Evolutionary conservation across 495 filamentous ascomycete genomes (phyloP), one percentile per base, ranked within the genome.

Genomic region (Chaetomidium leptoderma): DNA sequence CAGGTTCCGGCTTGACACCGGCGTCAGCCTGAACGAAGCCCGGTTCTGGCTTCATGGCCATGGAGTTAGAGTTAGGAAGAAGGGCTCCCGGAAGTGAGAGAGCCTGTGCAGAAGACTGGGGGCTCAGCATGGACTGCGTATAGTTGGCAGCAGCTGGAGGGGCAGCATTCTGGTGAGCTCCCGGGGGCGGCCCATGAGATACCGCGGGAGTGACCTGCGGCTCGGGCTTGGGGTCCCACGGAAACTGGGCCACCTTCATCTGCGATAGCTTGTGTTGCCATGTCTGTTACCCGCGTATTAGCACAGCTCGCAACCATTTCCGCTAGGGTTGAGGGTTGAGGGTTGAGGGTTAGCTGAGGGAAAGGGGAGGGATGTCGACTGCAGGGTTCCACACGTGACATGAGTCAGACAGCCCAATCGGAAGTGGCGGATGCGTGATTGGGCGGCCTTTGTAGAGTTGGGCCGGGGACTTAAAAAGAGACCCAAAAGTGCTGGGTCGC

Each of bases 251-350:
- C 59, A 96, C 82, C 45, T 86, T 81, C 46, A 91, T 81, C 62
- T 84, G 82, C 0, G 92, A 86, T 21, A 97, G 83, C 74, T 91
- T 95, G 55, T 81, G 78, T 73, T 97, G 92, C 95, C 95, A 99
- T 73, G 80, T 87, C 93, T 98, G 66, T 62, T 30, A 59, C 35
- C n/a, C 11, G 36, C 17, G 23, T 54, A 53, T 62, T 58, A 58
- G 60, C 32, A 26, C 37, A 24, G 27, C 30, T 14, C 14, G 11
- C 17, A 9, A 2, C 30, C 0, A 39, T 17, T 1, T 45, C 30
- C 24, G n/a, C 0, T 5, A 1, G 11, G 17, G 4, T 33, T 16
- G 6, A 11, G 30, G 23, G 17, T 23, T 40, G 26, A 2, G 13
- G 6, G 24, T 14, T 37, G 37, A 43, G 51, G 37, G 37, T 53